Base-by-base conservation (phyloP, 352 stramenopile genomes). In the Phytophthora hybrid region DNA sequence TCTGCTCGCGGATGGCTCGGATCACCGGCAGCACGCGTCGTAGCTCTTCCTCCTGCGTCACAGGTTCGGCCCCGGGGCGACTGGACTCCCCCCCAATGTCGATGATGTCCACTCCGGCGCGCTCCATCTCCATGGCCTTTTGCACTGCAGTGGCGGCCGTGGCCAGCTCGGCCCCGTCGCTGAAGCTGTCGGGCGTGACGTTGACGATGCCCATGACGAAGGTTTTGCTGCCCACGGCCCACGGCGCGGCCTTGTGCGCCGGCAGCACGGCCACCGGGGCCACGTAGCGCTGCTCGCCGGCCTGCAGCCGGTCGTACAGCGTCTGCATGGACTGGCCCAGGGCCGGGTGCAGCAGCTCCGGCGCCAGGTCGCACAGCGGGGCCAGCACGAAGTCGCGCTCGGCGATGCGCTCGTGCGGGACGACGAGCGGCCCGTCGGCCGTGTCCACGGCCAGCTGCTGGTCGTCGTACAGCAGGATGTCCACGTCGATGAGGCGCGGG, bases 51-150 rank as follows among this genome's bases (percentile, higher is more conserved):
- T 98, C 87, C 9, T 96, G 63, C 0, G 78, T 78, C 46, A 99
- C 88, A 14, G 90, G 66, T 10, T 86, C 77, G 0, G 98, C 98
- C n/a, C 96, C 96, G n/a, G 98, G 98, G n/a, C 97, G 88, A 62
- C 95, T 99, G 1, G 97, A 99, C 83, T 99, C 98, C n/a, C 98
- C 98, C 46, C 98, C 98, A 76, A 99, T 97, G 78, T 99, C 98
- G 44, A 99, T 87, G 57, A 99, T 97, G 54, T 94, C 85, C 5
- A 98, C 97, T 7, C 98, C 97, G 54, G 97, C 72, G 8, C 77
- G 66, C 49, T 92, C 87, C 91, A 99, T 97, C 59, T 95, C 75
- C 11, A 98, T 67, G 1, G 96, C 96, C 21, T 91, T 90, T 10
- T 88, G 58, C 9, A 99, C 84, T 4, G 97, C 94, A 16, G 66